Percentiles rank a stretch among this genome's conserved stretches.
Evolutionary conservation across 257 asterid genomes (phyloP).

Genomic region (Plantago elongata): DNA sequence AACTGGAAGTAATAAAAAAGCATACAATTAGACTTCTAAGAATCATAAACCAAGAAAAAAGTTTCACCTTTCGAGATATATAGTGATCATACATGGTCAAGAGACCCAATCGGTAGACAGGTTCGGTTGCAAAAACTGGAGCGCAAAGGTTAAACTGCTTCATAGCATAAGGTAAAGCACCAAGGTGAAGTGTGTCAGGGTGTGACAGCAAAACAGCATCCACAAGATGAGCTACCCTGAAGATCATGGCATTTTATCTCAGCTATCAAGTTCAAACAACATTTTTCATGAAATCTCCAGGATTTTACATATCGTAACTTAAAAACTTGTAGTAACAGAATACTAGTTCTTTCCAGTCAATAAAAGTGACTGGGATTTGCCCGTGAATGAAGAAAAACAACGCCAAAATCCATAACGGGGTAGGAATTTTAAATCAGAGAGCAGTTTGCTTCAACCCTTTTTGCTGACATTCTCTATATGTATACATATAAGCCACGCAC

Average conservation of each 20-base stretch:
- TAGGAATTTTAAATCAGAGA: neutral
- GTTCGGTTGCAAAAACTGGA: slow-evolving; percentile 91
- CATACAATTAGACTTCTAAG: slow-evolving; percentile 11
- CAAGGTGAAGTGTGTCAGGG: slow-evolving; percentile 93
- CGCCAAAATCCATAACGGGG: neutral
- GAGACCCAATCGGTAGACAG: slow-evolving; percentile 89
- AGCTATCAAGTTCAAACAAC: slow-evolving; percentile 18
- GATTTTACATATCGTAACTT: neutral
- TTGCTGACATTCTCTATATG: neutral
- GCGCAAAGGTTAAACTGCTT: slow-evolving; percentile 79
- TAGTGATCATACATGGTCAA: slow-evolving; percentile 94
- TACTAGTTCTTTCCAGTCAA: neutral
- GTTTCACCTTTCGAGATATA: slow-evolving; percentile 86
- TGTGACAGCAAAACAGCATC: slow-evolving; percentile 96
- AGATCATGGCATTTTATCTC: slow-evolving; percentile 22
- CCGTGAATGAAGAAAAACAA: neutral
- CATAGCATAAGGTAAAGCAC: slow-evolving; percentile 93
- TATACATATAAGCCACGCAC: no score
- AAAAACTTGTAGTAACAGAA: neutral
- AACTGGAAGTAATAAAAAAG: slow-evolving; percentile 18
- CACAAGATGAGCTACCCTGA: slow-evolving; percentile 89
- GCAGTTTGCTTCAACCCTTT: neutral
- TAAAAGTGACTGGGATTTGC: neutral
- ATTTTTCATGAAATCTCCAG: slow-evolving; percentile 4
- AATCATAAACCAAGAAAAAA: slow-evolving; percentile 16